Base-by-base conservation (phyloP, 2,329 filamentous ascomycete genomes). In the Diaporthe humulicola region DNA sequence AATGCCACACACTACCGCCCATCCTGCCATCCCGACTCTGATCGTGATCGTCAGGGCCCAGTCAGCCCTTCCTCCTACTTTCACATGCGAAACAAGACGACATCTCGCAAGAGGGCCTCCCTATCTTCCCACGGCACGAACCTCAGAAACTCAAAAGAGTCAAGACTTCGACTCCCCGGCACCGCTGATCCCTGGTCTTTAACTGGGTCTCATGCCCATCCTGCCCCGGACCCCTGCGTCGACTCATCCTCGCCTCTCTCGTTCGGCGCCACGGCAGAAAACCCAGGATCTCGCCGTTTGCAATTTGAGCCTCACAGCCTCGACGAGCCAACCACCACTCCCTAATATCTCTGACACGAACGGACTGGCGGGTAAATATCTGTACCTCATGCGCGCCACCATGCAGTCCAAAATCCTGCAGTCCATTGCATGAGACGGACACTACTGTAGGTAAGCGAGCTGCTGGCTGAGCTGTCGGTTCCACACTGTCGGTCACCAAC, bases 11-110 rank as follows among this genome's bases (percentile, higher is more conserved):
- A 69, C 54, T 69, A 67, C 64, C 64, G 48, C 64, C 64, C 45
- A 19, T 38, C 61, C 40, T 25, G 30, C 64, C 45, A 19, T 38
- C 61, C 40, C 40, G 30, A 50, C 61, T 36, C 48, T 54, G 48
- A 69, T 69, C 48, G 48, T 40, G 64, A 69, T 69, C 64, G 64
- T 69, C 64, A 69, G 64, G 64, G n/a, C 64, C 64, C 64, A 40
- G 48, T 50, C 42, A 36, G 61, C 42, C 61, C 45, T 36, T 67
- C 12, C 45, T 66, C 61, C 3, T 50, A n/a, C 30, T 67, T 67
- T 69, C 64, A 69, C 64, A 69, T 69, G 64, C 64, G 64, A 69
- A 69, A 69, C 64, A 38, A 38, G 64, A 69, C 48, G 33, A 52
- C 6, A 69, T 69, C 33, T 69, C 22, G 45, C 45, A 1, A 52